Percentiles rank a stretch among this genome's conserved stretches.
Evolutionary conservation across 768 basidiomycete species (phyloP).

Genomic region (Pluteus cervinus): DNA sequence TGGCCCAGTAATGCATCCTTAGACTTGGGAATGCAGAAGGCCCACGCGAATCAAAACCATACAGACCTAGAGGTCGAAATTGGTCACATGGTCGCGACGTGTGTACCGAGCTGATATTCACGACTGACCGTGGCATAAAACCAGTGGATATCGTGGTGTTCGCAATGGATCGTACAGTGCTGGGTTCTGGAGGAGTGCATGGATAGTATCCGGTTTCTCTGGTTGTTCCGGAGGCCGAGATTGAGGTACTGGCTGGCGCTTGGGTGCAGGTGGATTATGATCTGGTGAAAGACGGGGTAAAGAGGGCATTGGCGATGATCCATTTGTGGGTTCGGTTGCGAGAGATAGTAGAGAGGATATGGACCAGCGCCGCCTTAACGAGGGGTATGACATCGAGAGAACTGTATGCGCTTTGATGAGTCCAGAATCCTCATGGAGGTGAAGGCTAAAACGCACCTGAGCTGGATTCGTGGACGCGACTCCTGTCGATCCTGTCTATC

Average conservation of each 20-base stretch:
- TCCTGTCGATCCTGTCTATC: slow-evolving; percentile 1
- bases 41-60: slow-evolving; percentile 91
- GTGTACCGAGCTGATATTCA: slow-evolving; percentile 2
- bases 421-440: background rate
- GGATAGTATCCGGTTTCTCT: slow-evolving; percentile 45
- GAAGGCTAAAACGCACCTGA: background rate
- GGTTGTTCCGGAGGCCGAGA: slow-evolving; percentile 11
- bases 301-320: background rate
- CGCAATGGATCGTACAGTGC: slow-evolving; percentile 72
- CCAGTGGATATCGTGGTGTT: slow-evolving; percentile 82
- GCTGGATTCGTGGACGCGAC: slow-evolving; percentile 1
- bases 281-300: slow-evolving; percentile 1
- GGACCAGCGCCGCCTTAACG: slow-evolving; percentile 20
- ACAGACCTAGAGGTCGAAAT: slow-evolving; percentile 53
- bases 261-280: background rate
- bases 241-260: slow-evolving; percentile 10
- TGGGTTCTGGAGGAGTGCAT: slow-evolving; percentile 70
- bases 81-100: background rate
- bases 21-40: slow-evolving; percentile 77
- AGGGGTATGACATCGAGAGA: slow-evolving; percentile 9
- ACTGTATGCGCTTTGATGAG: slow-evolving; percentile 4
- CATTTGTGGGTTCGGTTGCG: slow-evolving; percentile 7
- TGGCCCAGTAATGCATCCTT: slow-evolving; percentile 92
- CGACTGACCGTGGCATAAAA: slow-evolving; percentile 87
- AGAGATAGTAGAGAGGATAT: slow-evolving; percentile 13